phyloP scores from a whole-genome alignment of 129 eudicot species.

The Lactuca sativa region DNA sequence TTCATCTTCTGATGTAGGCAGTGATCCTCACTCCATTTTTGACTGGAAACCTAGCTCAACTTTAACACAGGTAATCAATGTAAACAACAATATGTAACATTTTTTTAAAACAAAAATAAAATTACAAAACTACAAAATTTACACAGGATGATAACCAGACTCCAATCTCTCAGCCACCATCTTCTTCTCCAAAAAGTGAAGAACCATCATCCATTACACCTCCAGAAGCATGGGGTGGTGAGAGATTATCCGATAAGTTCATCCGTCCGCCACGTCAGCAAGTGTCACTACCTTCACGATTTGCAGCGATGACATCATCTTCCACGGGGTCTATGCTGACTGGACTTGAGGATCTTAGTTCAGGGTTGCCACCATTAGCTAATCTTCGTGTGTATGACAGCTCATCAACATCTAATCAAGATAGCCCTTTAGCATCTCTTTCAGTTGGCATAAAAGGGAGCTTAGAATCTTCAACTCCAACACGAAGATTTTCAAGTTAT shows the following conservation, averaged over 20 bases:
- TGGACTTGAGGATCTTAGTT: slow-evolving; percentile 62
- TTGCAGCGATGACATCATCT: slow-evolving; percentile 50
- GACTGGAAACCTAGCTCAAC: slow-evolving; percentile 74
- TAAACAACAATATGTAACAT: background rate
- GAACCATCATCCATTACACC: slow-evolving; percentile 85
- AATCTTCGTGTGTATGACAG: slow-evolving; percentile 54
- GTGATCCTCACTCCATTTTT: slow-evolving; percentile 52
- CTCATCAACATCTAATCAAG: slow-evolving; percentile 45
- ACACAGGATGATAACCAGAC: slow-evolving; percentile 65
- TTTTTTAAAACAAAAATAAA: no score
- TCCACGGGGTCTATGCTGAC: slow-evolving; percentile 56
- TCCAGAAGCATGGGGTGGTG: slow-evolving; percentile 98
- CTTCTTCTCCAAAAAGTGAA: slow-evolving; percentile 50
- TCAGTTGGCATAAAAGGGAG: slow-evolving; percentile 50
- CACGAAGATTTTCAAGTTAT: slow-evolving; percentile 75
- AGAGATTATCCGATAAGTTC: slow-evolving; percentile 63
- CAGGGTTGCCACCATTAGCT: slow-evolving; percentile 35
- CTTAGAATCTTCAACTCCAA: slow-evolving; percentile 40
- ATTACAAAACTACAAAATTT: no score
- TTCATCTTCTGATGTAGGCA: slow-evolving; percentile 50
- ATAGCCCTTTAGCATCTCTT: slow-evolving; percentile 44
- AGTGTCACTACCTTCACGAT: slow-evolving; percentile 61
- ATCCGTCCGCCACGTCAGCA: slow-evolving; percentile 60
- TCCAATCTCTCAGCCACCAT: slow-evolving; percentile 43
- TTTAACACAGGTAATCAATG: slow-evolving; percentile 41